These are phyloP conservation scores for Circinella minor DNA, from an alignment of 371 early-diverging fungal genomes.

Conservation along the genomic window DNA sequence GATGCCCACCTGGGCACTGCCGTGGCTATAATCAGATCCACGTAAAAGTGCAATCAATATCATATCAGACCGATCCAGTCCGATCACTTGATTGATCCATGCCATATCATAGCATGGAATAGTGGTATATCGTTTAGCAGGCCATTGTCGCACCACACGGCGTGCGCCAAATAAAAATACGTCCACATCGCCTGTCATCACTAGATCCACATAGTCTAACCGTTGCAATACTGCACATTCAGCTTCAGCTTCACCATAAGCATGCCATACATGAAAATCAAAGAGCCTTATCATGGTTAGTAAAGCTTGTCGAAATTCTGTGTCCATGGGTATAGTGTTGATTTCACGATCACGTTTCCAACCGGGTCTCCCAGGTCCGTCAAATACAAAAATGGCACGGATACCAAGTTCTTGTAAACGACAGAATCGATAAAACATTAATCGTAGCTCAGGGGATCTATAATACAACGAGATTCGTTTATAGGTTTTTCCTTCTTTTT, in stretches of 20 bases:
- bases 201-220: conserved; percentile 36
- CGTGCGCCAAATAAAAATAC: conserved; percentile 44
- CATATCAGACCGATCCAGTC: conserved; percentile 42
- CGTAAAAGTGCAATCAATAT: conserved; percentile 43
- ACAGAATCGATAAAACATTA: conserved; percentile 38
- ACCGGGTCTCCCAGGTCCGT: conserved; percentile 34
- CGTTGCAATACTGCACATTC: conserved; percentile 46
- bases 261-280: conserved; percentile 36
- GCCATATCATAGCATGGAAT: conserved; percentile 30
- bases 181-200: conserved; percentile 46
- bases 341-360: conserved; percentile 36
- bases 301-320: conserved; percentile 13
- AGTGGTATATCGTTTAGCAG: conserved; percentile 14
- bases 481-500: background rate
- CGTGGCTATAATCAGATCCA: conserved; percentile 44
- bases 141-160: conserved; percentile 42
- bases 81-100: conserved; percentile 27
- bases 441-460: conserved; percentile 29
- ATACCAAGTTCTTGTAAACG: conserved; percentile 41
- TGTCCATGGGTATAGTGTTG: conserved; percentile 19
- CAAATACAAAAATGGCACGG: conserved; percentile 49
- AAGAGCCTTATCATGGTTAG: conserved; percentile 28
- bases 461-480: background rate
- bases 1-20: conserved; percentile 35
- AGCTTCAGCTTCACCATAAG: conserved; percentile 51